Evolutionary conservation across 179 eudicot species (phyloP).

Genomic region (Spinacia oleracea): DNA sequence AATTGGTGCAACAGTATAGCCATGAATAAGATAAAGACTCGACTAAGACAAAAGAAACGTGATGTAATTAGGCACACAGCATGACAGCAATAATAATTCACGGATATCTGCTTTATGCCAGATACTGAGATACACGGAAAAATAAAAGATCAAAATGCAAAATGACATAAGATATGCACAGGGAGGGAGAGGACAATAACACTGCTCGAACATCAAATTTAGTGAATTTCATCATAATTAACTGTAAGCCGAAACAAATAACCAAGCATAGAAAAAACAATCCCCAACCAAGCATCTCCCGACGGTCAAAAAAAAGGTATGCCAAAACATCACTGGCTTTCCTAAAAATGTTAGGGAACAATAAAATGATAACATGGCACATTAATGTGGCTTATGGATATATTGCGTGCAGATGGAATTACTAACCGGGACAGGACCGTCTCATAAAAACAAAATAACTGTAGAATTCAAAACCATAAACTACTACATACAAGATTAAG

Average conservation of each 20-base stretch:
- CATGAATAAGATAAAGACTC: too few species aligned
- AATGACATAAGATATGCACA: too few species aligned
- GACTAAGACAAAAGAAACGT: background rate
- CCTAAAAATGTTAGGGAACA: background rate
- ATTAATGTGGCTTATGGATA: slow-evolving; percentile 6
- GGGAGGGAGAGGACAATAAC: too few species aligned
- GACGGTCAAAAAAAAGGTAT: background rate
- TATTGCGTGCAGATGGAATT: slow-evolving; percentile 18
- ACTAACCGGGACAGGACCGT: slow-evolving; percentile 22
- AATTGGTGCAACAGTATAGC: too few species aligned
- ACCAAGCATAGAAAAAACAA: too few species aligned
- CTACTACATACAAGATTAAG: background rate
- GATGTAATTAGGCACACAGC: background rate
- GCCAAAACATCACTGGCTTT: background rate
- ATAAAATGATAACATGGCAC: background rate
- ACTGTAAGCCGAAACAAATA: background rate
- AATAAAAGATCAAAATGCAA: too few species aligned
- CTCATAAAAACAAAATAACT: background rate
- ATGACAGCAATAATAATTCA: too few species aligned
- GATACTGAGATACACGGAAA: too few species aligned
- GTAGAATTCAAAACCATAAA: background rate
- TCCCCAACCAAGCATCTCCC: too few species aligned
- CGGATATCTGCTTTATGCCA: too few species aligned
- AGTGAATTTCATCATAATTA: too few species aligned
- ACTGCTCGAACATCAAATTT: too few species aligned